phyloP scores from a whole-genome alignment of 2,329 filamentous ascomycete species.

The Colletotrichum salicis region DNA sequence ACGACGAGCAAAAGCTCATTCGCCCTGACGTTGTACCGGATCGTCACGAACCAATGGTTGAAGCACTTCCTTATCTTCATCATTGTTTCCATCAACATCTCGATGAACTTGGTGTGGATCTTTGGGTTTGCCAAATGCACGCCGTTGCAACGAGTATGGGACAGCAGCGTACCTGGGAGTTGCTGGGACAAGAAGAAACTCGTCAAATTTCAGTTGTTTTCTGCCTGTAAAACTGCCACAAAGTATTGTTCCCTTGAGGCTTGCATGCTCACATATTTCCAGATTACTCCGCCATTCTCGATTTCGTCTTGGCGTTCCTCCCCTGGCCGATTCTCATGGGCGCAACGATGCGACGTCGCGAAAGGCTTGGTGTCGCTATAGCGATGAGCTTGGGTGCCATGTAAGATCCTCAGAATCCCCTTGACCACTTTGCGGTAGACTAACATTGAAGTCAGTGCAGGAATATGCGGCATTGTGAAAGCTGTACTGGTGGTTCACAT shows the following conservation, averaged over 20 bases:
- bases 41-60: constrained; percentile 38
- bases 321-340: constrained; percentile 49
- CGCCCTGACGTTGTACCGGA: constrained; percentile 38
- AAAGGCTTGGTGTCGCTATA: constrained; percentile 47
- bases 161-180: constrained; percentile 40
- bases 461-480: constrained; percentile 47
- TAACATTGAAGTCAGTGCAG: constrained; percentile 39
- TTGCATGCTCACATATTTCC: accelerated
- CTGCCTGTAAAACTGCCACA: constrained; percentile 42
- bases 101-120: constrained; percentile 45
- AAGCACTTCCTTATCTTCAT: constrained; percentile 44
- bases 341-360: constrained; percentile 45
- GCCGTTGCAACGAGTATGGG: constrained; percentile 42
- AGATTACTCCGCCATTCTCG: constrained; percentile 49
- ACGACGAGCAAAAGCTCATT: constrained; percentile 39
- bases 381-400: constrained; percentile 50
- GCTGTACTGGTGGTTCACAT: constrained; percentile 45
- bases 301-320: constrained; percentile 47
- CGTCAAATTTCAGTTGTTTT: constrained; percentile 44
- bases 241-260: accelerated
- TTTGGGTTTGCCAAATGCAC: constrained; percentile 47
- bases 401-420: constrained; percentile 36
- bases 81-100: constrained; percentile 38
- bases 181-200: constrained; percentile 45
- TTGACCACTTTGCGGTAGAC: neutral